Base-by-base conservation (phyloP, 441 rosid genomes). In the Populus tomentosa region DNA sequence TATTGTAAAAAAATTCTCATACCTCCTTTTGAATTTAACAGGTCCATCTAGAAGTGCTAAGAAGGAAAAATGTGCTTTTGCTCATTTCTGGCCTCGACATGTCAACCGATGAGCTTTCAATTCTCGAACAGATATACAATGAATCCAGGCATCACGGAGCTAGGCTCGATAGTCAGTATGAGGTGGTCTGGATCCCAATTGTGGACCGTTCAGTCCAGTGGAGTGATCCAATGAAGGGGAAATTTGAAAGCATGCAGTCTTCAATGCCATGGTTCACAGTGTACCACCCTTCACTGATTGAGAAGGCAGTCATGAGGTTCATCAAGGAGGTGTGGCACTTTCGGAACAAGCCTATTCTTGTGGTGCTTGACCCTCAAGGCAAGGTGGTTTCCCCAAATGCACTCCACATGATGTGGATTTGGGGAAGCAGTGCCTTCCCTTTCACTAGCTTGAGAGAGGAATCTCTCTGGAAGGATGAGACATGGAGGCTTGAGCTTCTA, bases 341-440 rank as follows among this genome's bases (percentile, higher is more conserved):
- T 81, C 82, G 85, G 82, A 86, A 85, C 83, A 91, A 86, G 87
- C 91, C 97, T 26, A 91, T 90, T 67, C 88, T 91, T 28, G 94
- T 89, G 68, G 95, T 88, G 74, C 85, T 94, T 76, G 93, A 91
- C 70, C 92, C 88, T 3, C 93, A 89, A 23, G 97, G 97, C 75
- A 85, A 80, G 38, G 89, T 90, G 46, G 88, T 82, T n/a, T 80
- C 86, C 82, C 91, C 86, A 4, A 89, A 91, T 79, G 97, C 98
- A 3, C 84, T 94, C 71, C 90, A 91, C 84, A 91, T 93, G 97
- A 91, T 93, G 86, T 87, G 91, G 90, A 88, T 93, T 79, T 93
- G 95, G 94, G 91, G 91, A 21, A 86, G 80, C 78, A 74, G 65
- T 38, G 93, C 98, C 74, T 93, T 89, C 80, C 97, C 98, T 77